These are phyloP conservation scores for Echria macrotheca DNA, from an alignment of 495 filamentous ascomycete genomes.

Conservation along the genomic window DNA sequence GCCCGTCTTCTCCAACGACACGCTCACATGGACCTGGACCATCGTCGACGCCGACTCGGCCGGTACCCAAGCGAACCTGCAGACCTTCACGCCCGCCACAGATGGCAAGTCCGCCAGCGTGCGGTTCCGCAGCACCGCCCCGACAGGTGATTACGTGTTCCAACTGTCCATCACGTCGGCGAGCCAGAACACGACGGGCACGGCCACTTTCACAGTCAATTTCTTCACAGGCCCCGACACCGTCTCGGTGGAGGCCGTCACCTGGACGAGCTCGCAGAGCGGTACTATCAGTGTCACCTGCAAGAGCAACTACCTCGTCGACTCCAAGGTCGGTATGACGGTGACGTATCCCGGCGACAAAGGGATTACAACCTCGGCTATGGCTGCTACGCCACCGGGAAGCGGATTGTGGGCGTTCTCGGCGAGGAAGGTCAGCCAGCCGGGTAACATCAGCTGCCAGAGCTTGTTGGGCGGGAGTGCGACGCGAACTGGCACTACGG, in stretches of 20 bases:
- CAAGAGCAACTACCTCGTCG: conserved; percentile 16
- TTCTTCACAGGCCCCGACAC: conserved; percentile 19
- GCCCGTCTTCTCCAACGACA: conserved; percentile 6
- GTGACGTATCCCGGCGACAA: conserved; percentile 19
- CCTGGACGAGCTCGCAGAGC: conserved; percentile 14
- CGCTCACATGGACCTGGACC: conserved; percentile 14
- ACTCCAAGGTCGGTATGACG: conserved; percentile 15
- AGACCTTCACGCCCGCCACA: conserved; percentile 12
- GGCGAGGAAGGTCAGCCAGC: conserved; percentile 9
- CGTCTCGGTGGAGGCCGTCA: conserved; percentile 5
- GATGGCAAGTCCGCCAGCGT: conserved; percentile 10
- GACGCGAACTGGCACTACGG: conserved; percentile 5
- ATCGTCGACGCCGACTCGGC: conserved; percentile 6
- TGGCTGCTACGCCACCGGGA: conserved; percentile 17
- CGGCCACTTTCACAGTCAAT: conserved; percentile 9
- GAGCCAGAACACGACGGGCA: conserved; percentile 10
- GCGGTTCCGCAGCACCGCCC: conserved; percentile 11
- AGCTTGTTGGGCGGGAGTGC: conserved; percentile 4
- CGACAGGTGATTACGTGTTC: conserved; percentile 14
- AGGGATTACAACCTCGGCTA: conserved; percentile 7
- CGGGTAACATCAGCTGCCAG: conserved; percentile 11
- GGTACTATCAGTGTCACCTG: conserved; percentile 18
- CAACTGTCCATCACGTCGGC: conserved; percentile 12
- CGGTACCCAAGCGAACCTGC: conserved; percentile 14
- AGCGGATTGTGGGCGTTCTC: conserved; percentile 19